A percentile compares a stretch with the other conserved stretches of the same genome.
These are phyloP conservation scores for Oryza glaberrima DNA, from an alignment of 176 grass and related monocot species.

Conservation along the genomic window DNA sequence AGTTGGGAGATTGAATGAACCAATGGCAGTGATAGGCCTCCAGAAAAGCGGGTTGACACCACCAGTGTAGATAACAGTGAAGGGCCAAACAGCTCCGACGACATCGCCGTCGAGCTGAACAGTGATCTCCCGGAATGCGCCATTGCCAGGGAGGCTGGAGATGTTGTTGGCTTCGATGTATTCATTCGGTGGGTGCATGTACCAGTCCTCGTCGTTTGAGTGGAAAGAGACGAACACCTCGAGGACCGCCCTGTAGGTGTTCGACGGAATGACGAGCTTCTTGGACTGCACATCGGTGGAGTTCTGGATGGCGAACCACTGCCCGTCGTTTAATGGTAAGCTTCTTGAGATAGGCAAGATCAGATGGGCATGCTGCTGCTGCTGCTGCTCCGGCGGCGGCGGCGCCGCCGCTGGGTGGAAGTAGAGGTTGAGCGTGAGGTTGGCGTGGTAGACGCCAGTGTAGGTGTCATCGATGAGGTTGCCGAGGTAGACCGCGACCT, in stretches of 20 bases:
- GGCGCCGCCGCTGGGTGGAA: constrained; percentile 6
- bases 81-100: constrained; percentile 65
- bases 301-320: constrained; percentile 61
- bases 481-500: constrained; percentile 56
- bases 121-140: constrained; percentile 57
- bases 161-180: constrained; percentile 51
- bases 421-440: constrained; percentile 70
- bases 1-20: constrained; percentile 56
- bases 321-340: constrained; percentile 50
- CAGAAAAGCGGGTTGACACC: constrained; percentile 68
- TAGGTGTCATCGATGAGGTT: constrained; percentile 61
- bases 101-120: constrained; percentile 46
- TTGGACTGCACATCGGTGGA: constrained; percentile 46
- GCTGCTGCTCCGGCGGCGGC: not conserved
- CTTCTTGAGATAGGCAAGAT: constrained; percentile 67
- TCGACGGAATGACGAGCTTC: constrained; percentile 53
- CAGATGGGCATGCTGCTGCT: constrained; percentile 40
- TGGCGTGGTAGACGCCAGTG: constrained; percentile 69
- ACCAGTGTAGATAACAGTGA: constrained; percentile 63
- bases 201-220: constrained; percentile 62
- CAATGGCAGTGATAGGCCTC: constrained; percentile 59
- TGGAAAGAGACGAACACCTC: constrained; percentile 75
- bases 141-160: constrained; percentile 41
- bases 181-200: constrained; percentile 54
- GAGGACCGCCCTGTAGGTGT: constrained; percentile 68